Conservation (phyloP, 177 flowering plant genomes). For the Tripterygium wilfordii region DNA sequence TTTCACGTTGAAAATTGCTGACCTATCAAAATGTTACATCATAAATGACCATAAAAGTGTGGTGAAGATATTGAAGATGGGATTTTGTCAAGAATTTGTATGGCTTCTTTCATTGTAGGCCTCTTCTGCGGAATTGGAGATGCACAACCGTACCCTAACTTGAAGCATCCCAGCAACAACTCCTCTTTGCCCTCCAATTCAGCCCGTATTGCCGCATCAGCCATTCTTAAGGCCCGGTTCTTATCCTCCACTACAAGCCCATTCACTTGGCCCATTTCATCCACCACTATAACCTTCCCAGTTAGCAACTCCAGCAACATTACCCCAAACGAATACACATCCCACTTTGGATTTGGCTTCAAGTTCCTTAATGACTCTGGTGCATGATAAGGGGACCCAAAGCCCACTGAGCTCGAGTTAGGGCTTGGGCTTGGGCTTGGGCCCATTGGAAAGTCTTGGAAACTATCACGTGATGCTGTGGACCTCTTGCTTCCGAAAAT, state of each 20-base stretch:
- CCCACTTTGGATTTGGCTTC: slow-evolving; percentile 78
- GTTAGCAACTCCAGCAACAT: slow-evolving; percentile 68
- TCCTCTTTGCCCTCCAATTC: slow-evolving; percentile 71
- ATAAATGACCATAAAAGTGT: too few relatives aligned
- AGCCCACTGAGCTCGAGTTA: slow-evolving; percentile 31
- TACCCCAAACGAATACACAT: slow-evolving; percentile 77
- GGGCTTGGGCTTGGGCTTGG: slow-evolving; percentile 39
- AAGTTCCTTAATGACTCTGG: slow-evolving; percentile 73
- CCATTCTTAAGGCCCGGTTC: slow-evolving; percentile 48
- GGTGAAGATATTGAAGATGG: too few relatives aligned
- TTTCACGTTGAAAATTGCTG: too few relatives aligned
- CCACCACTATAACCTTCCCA: slow-evolving; percentile 44
- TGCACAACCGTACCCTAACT: slow-evolving; percentile 73
- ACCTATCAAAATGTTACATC: too few relatives aligned
- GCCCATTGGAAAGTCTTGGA: too few relatives aligned
- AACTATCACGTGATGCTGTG: too few relatives aligned
- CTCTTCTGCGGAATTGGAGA: slow-evolving; percentile 61
- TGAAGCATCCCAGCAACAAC: slow-evolving; percentile 50
- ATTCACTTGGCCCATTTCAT: slow-evolving; percentile 50
- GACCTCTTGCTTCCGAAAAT: slow-evolving; percentile 57
- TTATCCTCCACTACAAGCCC: slow-evolving; percentile 46
- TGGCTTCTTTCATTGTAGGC: slow-evolving; percentile 83
- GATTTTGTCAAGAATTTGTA: slow-evolving; percentile 62
- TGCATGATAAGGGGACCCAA: slow-evolving; percentile 66
- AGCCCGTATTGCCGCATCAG: slow-evolving; percentile 57